These are phyloP conservation scores for Echinosophora koreensis DNA, from an alignment of 306 rosid genomes.

Conservation along the genomic window DNA sequence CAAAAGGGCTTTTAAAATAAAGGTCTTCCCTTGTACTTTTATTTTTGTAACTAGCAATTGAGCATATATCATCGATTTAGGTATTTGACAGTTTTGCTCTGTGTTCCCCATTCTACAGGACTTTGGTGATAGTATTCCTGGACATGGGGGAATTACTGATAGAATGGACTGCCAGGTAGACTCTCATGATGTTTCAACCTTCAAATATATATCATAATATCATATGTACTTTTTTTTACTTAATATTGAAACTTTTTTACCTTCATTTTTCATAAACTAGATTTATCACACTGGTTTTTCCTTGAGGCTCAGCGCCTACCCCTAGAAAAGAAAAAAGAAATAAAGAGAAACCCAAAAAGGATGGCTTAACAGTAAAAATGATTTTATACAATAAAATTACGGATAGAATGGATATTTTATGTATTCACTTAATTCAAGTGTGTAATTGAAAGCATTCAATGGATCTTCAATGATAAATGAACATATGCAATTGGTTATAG, in stretches of 20 bases:
- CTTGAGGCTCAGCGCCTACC: background rate
- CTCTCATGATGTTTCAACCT: constrained; percentile 27
- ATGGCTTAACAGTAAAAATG: background rate
- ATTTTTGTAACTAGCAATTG: constrained; percentile 31
- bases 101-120: constrained; percentile 63
- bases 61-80: constrained; percentile 36
- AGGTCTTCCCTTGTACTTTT: constrained; percentile 61
- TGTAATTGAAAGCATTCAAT: no score
- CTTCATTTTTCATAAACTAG: constrained; percentile 6
- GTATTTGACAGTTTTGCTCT: constrained; percentile 24
- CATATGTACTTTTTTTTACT: background rate
- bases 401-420: no score
- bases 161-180: constrained; percentile 99
- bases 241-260: background rate
- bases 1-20: constrained; percentile 96
- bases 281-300: constrained; percentile 21
- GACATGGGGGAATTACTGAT: constrained; percentile 98
- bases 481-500: no score
- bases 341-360: background rate
- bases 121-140: constrained; percentile 98
- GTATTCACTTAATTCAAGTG: no score
- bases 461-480: no score
- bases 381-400: no score
- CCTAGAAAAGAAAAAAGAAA: background rate
- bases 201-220: background rate